Evolutionary conservation across 768 basidiomycete genomes (phyloP).

Genomic region (Macrolepiota dolichaula): DNA sequence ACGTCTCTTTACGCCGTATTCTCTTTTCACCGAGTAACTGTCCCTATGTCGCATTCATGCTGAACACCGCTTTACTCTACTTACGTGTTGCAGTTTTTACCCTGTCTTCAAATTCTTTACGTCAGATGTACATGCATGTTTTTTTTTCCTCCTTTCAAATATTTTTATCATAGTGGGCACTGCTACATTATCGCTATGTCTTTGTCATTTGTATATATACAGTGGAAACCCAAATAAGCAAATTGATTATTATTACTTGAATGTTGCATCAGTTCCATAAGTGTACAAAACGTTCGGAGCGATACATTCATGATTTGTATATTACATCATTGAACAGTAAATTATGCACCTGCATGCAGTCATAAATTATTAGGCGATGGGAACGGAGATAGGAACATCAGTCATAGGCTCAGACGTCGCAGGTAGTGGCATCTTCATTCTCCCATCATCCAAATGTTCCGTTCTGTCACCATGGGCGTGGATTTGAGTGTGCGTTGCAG

Average conservation of each 20-base stretch:
- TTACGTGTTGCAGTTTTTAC: background rate
- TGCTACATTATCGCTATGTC: slow-evolving; percentile 8
- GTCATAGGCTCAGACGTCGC: background rate
- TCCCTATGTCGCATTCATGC: slow-evolving; percentile 1
- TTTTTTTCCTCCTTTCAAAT: background rate
- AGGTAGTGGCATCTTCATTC: background rate
- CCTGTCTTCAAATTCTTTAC: background rate
- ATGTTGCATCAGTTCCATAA: background rate
- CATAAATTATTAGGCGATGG: background rate
- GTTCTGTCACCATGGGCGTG: background rate
- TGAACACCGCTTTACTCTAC: background rate
- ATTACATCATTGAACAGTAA: too few relatives aligned
- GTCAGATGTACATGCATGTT: background rate
- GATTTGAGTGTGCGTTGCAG: background rate
- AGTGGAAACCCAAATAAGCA: background rate
- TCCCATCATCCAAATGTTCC: background rate
- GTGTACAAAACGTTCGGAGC: background rate
- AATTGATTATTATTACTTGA: background rate
- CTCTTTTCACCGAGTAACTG: background rate
- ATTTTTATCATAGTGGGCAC: background rate
- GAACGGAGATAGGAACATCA: background rate
- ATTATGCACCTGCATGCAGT: too few relatives aligned
- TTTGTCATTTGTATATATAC: background rate
- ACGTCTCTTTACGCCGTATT: background rate
- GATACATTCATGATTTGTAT: background rate